A percentile compares a stretch with the other conserved stretches of the same genome.
Evolutionary conservation across 305 asterid genomes (phyloP).

Genomic region (Euphrasia arctica): DNA sequence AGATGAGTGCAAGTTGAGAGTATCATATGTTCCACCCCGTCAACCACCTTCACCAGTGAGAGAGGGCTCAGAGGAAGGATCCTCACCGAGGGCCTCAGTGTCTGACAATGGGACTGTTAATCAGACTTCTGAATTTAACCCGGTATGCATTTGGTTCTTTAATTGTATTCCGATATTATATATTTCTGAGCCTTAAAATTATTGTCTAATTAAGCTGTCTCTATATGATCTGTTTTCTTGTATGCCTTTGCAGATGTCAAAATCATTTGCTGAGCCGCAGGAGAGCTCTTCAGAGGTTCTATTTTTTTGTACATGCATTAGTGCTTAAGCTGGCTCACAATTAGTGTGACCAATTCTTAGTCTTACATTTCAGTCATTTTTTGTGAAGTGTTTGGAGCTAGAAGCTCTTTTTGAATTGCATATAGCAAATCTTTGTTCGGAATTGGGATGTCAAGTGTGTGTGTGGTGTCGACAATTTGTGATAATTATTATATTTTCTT

Average conservation of each 20-base stretch:
- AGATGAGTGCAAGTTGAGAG: conserved; percentile 76
- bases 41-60: conserved; percentile 70
- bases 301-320: conserved; percentile 9
- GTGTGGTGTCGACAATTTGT: background rate
- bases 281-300: conserved; percentile 58
- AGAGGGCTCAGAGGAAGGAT: conserved; percentile 71
- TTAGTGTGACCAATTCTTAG: background rate
- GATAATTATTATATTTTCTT: conserved; percentile 8
- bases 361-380: conserved; percentile 1
- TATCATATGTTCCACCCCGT: conserved; percentile 57
- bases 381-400: conserved; percentile 11
- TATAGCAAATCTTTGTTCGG: conserved; percentile 1
- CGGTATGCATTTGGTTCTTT: conserved; percentile 30
- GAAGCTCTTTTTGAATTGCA: conserved; percentile 15
- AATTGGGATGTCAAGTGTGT: background rate
- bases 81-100: conserved; percentile 60
- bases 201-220: conserved; percentile 4
- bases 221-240: conserved; percentile 16
- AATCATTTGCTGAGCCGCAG: conserved; percentile 41
- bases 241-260: conserved; percentile 47
- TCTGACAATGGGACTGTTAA: conserved; percentile 57
- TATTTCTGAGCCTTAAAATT: conserved; percentile 14
- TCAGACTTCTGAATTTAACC: conserved; percentile 45
- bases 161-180: conserved; percentile 2
- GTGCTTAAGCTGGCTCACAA: conserved; percentile 5